Evolutionary conservation across 225 moss, liverwort and hornwort genomes (phyloP), one percentile per base, ranked within the genome.

Genomic region (Pseudoscleropodium purum): DNA sequence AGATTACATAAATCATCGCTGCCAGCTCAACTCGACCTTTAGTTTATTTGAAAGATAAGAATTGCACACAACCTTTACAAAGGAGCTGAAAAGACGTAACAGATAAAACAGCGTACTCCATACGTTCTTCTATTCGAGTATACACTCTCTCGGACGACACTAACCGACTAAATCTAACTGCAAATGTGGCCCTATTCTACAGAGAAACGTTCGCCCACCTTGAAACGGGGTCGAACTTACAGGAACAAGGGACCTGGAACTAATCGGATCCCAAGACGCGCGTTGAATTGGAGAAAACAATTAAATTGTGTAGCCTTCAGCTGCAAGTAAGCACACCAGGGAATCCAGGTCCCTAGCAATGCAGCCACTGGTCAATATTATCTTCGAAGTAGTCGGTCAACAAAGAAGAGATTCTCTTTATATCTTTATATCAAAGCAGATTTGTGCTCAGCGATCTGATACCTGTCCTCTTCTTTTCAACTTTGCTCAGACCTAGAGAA

Each of bases 401-500:
- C 59, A 82, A 63, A 75, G 69, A 61, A 65, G 75, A 25, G 21
- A 43, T 72, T 87, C 37, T 47, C 36, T 43, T 69, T 67, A n/a
- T 15, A 41, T 25, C 70, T 70, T 39, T 39, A 56, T 1, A 87
- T 65, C 67, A 54, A 81, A 75, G 69, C 12, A 69, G 37, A 63
- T 47, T 62, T 62, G 64, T 61, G 69, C 47, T 68, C 60, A 65
- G 60, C 57, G 27, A 60, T 45, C 36, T 37, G 64, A 67, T 83
- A 70, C 84, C 65, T n/a, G 75, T 59, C 41, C 41, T 54, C 45
- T 52, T 56, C 47, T 69, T 27, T 63, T 89, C 80, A 73, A 84
- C 27, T 56, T 86, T 60, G 85, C 69, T 47, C 72, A 66, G 94
- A 83, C 87, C 87, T 85, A 11, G 64, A 73, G 82, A 89, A 91